These are phyloP conservation scores for Chaetomidium leptoderma DNA, from an alignment of 495 filamentous ascomycete species.

Conservation along the genomic window DNA sequence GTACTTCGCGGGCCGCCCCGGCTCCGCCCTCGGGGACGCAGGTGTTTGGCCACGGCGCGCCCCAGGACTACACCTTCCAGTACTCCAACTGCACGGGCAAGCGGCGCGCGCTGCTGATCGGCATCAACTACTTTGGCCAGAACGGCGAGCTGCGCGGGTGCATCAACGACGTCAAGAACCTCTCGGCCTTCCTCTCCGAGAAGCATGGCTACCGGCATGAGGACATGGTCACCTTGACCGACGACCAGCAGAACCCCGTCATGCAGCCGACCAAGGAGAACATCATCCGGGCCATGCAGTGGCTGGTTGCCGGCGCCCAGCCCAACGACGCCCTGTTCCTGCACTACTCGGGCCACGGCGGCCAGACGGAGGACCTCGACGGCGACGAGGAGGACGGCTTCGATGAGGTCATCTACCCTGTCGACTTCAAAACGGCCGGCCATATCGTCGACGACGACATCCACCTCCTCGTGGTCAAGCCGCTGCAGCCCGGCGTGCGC, in stretches of 20 bases:
- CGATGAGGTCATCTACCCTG: constrained; percentile 96
- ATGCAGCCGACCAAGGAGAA: constrained; percentile 46
- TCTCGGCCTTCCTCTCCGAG: constrained; percentile 77
- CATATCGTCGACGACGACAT: constrained; percentile 98
- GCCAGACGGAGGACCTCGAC: constrained; percentile 43
- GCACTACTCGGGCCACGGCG: constrained; percentile 57
- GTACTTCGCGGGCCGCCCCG: constrained; percentile 37
- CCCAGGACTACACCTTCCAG: constrained; percentile 58
- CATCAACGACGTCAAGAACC: constrained; percentile 93
- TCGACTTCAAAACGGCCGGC: constrained; percentile 81
- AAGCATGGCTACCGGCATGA: constrained; percentile 59
- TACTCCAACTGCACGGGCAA: constrained; percentile 85
- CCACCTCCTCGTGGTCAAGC: constrained; percentile 80
- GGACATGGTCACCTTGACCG: constrained; percentile 51
- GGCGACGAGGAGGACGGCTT: constrained; percentile 90
- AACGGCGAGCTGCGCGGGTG: constrained; percentile 80
- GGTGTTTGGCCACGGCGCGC: constrained; percentile 48
- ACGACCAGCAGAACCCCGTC: constrained; percentile 43
- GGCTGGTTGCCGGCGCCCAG: constrained; percentile 44
- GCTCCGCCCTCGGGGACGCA: constrained; percentile 45
- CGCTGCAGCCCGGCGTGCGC: constrained; percentile 79
- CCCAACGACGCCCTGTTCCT: constrained; percentile 50
- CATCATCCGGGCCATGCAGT: constrained; percentile 48
- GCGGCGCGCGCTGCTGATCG: constrained; percentile 84
- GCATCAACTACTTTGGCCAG: constrained; percentile 92